phyloP scores from a whole-genome alignment of 139 green algal species.

The Trebouxia sp. region DNA sequence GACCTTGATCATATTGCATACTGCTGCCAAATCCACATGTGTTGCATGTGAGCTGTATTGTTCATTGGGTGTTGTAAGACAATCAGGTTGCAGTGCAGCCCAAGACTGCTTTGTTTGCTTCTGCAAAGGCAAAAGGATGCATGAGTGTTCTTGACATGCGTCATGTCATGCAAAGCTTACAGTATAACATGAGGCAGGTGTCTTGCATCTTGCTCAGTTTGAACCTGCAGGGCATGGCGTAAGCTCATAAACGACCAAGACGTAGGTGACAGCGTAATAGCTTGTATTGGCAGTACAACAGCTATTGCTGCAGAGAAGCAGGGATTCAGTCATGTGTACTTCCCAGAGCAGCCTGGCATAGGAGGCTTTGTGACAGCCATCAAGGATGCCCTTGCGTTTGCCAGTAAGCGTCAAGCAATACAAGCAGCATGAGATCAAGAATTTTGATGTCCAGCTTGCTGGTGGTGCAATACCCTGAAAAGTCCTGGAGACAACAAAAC shows the following conservation, averaged over 20 bases:
- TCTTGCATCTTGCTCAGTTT: too few species aligned
- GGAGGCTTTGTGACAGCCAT: slow-evolving; percentile 68
- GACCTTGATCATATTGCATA: background rate
- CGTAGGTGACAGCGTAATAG: slow-evolving; percentile 43
- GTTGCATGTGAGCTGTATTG: background rate
- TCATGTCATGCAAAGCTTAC: too few species aligned
- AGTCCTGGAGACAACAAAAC: too few species aligned
- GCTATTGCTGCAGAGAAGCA: slow-evolving; percentile 58
- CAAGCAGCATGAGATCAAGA: too few species aligned
- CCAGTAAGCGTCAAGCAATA: too few species aligned
- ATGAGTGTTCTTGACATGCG: too few species aligned
- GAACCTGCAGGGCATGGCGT: slow-evolving; percentile 78
- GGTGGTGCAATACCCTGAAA: too few species aligned
- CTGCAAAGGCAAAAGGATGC: too few species aligned
- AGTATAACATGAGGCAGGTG: too few species aligned
- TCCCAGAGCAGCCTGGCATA: slow-evolving; percentile 66
- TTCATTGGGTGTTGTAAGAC: background rate
- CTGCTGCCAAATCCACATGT: too few species aligned
- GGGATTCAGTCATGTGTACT: slow-evolving; percentile 60
- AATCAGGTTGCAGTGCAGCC: background rate
- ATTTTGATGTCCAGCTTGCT: too few species aligned
- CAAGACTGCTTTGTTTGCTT: too few species aligned
- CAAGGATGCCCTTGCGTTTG: slow-evolving; percentile 47
- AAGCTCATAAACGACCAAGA: slow-evolving; percentile 52
- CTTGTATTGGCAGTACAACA: slow-evolving; percentile 84